Percentiles rank a stretch among this genome's conserved stretches.
These are phyloP conservation scores for Diaporthe citrichinensis DNA, from an alignment of 2,329 filamentous ascomycete genomes.

Conservation along the genomic window DNA sequence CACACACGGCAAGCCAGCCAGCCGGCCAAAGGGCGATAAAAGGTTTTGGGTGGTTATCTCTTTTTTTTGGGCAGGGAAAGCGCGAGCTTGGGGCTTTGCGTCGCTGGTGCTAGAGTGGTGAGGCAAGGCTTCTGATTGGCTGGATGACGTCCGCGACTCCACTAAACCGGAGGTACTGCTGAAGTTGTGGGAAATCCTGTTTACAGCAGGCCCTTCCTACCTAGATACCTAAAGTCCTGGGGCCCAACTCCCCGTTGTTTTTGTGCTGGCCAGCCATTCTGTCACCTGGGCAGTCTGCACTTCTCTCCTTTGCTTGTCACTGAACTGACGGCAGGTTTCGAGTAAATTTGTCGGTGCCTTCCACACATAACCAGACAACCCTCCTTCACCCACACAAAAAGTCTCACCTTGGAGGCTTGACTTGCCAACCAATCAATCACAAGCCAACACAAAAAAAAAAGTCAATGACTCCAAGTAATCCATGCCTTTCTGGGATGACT, in stretches of 20 bases:
- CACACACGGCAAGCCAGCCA: neutral
- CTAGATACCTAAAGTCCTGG: neutral
- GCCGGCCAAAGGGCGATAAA: conserved; percentile 10
- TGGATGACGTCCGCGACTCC: neutral
- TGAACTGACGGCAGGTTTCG: neutral
- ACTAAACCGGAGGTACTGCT: neutral
- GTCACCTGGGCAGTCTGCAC: neutral
- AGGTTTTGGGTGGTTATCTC: conserved; percentile 16
- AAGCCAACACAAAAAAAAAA: neutral
- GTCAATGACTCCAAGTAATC: neutral
- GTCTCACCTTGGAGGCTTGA: neutral
- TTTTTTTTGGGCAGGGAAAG: conserved; percentile 37
- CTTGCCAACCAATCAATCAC: conserved; percentile 2
- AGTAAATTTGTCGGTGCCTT: neutral
- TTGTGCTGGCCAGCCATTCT: neutral
- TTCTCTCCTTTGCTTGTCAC: neutral
- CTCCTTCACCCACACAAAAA: neutral
- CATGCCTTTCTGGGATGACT: neutral
- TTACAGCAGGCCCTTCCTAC: neutral
- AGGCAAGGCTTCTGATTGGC: conserved; percentile 11
- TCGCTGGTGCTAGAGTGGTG: neutral
- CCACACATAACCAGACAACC: neutral
- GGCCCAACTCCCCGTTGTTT: neutral
- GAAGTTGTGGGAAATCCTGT: neutral
- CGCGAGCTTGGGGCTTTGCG: conserved; percentile 28